Evolutionary conservation across 306 rosid genomes (phyloP).

Genomic region (cucumber (Cucumis sativus)): Cucumber_9930_V3 NC_026659.2:25924001-25924500

Average conservation of each 20-base stretch:
- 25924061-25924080: background rate
- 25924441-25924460: no score
- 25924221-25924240: constrained; percentile 1
- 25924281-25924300: background rate
- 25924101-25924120: background rate
- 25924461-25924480: no score
- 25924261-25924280: background rate
- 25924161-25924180: constrained; percentile 4
- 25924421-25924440: no score
- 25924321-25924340: no score
- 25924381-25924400: no score
- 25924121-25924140: background rate
- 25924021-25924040: background rate
- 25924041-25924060: background rate
- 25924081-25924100: background rate
- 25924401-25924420: no score
- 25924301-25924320: background rate
- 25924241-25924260: background rate
- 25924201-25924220: background rate
- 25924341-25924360: no score
- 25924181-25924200: background rate
- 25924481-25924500: no score
- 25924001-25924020: background rate
- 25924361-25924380: no score
- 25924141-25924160: background rate